Evolutionary conservation across 2,329 filamentous ascomycete species (phyloP), one percentile per base, ranked within the genome.

Genomic region (Thielaviopsis ethacetica): DNA sequence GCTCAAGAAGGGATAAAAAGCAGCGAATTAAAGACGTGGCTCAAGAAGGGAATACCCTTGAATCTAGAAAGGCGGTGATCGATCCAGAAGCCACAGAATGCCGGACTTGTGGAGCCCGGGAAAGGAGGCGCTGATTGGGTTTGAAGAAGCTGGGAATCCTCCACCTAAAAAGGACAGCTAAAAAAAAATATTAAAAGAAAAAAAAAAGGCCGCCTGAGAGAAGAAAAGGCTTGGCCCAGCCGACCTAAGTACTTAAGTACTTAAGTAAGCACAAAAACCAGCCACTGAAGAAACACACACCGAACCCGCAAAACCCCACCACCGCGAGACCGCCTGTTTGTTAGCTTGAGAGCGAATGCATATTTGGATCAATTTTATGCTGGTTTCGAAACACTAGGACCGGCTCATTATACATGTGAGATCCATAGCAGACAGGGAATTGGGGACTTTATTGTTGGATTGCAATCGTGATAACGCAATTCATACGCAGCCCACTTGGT

Each of bases 131-230:
- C 30, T 34, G 30, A 34, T 34, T 34, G 30, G 30, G 30, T 34
- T 27, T 34, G 30, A 34, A 34, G 30, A 34, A 34, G 4, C 7
- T 34, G 30, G 17, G 4, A 44, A n/a, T n/a, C 15, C 1, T 1
- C 13, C 53, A 55, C 5, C 21, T 38, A 54, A 24, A 41, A 21
- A 34, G 27, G 53, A 19, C 21, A 17, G 17, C 17, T 19, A 54
- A 4, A 38, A 15, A 17, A 38, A 63, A 12, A 9, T 19, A 54
- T 2, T 15, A 15, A 17, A 38, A 63, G 5, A 9, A 76, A 10
- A 52, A 19, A 52, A 44, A n/a, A 44, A 6, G 38, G 38, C 15
- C 7, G 30, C 30, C 30, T 34, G 10, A 34, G 2, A 12, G 30
- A 26, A 26, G 3, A 9, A 34, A 34, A 34, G 30, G 7, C 7